phyloP scores from a whole-genome alignment of 2,329 filamentous ascomycete genomes.

The Fusarium continuum region DNA sequence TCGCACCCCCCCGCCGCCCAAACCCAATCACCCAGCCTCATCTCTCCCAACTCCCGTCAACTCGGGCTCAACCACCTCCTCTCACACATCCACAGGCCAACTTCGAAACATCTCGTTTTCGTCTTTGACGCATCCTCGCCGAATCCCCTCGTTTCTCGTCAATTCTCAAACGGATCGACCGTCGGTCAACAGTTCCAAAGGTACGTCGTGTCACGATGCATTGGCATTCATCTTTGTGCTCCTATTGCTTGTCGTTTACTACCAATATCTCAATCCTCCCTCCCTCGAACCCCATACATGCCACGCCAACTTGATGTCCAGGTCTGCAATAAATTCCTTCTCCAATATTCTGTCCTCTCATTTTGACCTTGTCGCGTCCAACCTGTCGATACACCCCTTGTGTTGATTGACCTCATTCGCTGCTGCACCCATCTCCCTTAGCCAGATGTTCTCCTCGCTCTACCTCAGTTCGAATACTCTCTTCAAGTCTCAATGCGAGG shows the following conservation, averaged over 20 bases:
- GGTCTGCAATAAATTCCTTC: conserved; percentile 2
- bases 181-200: conserved; percentile 21
- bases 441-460: conserved; percentile 2
- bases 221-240: conserved; percentile 19
- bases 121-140: conserved; percentile 15
- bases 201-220: conserved; percentile 36
- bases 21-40: conserved; percentile 10
- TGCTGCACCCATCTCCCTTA: conserved; percentile 14
- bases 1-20: conserved; percentile 12
- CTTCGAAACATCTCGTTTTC: conserved; percentile 21
- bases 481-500: conserved; percentile 7
- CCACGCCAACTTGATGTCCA: conserved; percentile 5
- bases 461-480: conserved; percentile 6
- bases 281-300: conserved; percentile 18
- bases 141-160: conserved; percentile 16
- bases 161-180: conserved; percentile 6
- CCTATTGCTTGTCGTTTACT: conserved; percentile 12
- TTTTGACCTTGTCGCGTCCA: conserved; percentile 23
- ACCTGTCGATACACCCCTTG: conserved; percentile 19
- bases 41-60: no score
- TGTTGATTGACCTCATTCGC: conserved; percentile 11
- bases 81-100: conserved; percentile 29
- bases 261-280: conserved; percentile 3
- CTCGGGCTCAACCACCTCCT: conserved; percentile 11
- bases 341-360: conserved; percentile 27